These are phyloP conservation scores for Afroboletus lepidellus DNA, from an alignment of 1,284 basidiomycete species.

Conservation along the genomic window DNA sequence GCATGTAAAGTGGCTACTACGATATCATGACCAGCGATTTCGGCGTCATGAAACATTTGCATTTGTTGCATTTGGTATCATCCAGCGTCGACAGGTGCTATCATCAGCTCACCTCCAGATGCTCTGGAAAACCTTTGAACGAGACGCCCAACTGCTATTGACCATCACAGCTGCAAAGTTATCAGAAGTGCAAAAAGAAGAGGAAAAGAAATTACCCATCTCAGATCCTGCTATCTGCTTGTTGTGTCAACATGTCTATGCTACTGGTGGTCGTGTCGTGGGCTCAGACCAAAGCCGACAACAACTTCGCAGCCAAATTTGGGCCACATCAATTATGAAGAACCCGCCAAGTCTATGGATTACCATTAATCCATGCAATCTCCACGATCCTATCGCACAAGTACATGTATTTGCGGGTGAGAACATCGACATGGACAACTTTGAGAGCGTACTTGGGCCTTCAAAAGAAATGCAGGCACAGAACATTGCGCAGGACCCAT, in stretches of 20 bases:
- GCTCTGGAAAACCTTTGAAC: background rate
- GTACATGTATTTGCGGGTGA: constrained; percentile 41
- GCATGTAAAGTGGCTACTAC: background rate
- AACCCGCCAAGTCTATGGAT: constrained; percentile 7
- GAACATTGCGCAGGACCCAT: constrained; percentile 40
- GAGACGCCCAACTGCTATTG: background rate
- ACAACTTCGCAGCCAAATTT: constrained; percentile 12
- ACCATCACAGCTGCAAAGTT: background rate
- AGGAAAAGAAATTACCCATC: background rate
- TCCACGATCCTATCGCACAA: constrained; percentile 36
- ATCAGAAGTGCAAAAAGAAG: background rate
- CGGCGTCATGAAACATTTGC: background rate
- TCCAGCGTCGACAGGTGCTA: background rate
- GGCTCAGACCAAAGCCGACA: background rate
- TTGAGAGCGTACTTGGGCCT: constrained; percentile 28
- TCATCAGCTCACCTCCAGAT: background rate
- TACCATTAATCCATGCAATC: constrained; percentile 30
- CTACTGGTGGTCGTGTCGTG: background rate
- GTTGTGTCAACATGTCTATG: background rate
- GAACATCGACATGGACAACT: constrained; percentile 38
- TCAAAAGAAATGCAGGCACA: constrained; percentile 21
- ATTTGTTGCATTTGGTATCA: background rate
- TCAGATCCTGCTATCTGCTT: background rate
- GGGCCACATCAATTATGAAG: constrained; percentile 6
- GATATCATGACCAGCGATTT: background rate